Evolutionary conservation across 352 stramenopile genomes (phyloP), one percentile per base, ranked within the genome.

Genomic region (Globisporangium paroecandrum): DNA sequence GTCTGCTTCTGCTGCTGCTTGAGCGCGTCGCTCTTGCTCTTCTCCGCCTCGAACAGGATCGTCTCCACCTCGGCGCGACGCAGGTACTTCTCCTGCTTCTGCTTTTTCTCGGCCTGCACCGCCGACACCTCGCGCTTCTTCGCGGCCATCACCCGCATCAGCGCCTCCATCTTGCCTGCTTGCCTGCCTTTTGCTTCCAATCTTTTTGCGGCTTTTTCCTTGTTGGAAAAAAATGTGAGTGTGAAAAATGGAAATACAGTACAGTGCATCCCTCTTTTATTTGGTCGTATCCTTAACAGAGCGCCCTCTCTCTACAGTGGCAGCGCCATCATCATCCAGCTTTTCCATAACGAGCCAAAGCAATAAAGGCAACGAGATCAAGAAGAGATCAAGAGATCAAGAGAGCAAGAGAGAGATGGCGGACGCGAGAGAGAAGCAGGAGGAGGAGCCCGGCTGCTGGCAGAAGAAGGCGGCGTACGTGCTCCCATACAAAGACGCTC

Each of bases 81-180:
- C 62, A 95, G 46, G 69, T 95, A 96, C 71, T 96, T 96, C 60
- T 90, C 77, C 62, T 95, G 94, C 70, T 96, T 96, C 58, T 90
- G 76, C 61, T 70, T 77, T 66, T 89, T 89, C 66, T 88, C 71
- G 9, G 69, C 73, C 53, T 83, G 70, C 51, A 92, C 68, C 25
- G 65, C 68, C 59, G 81, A 83, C n/a, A 88, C 59, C 72, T 93
- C 83, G 63, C 75, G 87, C 76, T 95, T 95, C 82, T 93, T 93
- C 12, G 87, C 78, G 49, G 81, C 84, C 83, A 95, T 87, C 69
- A 92, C 83, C 4, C 68, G 72, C 78, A 89, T 69, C 29, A 95
- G 64, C 46, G 81, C 81, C 9, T 95, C 87, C 87, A 95, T 95
- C 12, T 49, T 58, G 25, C 20, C 41, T 24, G 29, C 12, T 49